Conservation (phyloP, 2,329 filamentous ascomycete species). For the Ascochyta viciae-villosae region DNA sequence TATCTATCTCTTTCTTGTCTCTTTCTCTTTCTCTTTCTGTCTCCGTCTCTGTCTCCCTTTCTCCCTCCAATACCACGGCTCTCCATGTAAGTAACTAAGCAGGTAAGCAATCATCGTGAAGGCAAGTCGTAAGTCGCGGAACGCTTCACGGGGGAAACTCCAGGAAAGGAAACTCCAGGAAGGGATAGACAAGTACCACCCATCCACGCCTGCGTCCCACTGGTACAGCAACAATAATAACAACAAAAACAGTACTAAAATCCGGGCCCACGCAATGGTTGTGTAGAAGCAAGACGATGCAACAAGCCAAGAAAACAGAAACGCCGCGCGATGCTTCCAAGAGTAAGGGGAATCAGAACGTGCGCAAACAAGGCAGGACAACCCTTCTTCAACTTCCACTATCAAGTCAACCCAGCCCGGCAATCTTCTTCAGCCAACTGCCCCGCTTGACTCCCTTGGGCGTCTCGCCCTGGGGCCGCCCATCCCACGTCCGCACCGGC, state of each 20-base stretch:
- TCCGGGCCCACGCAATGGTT: not conserved
- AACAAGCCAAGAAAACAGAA: slow-evolving; percentile 1
- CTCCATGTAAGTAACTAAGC: not conserved
- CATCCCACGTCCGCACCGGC: slow-evolving; percentile 51
- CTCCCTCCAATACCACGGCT: not conserved
- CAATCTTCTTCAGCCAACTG: slow-evolving; percentile 59
- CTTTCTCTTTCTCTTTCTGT: not conserved
- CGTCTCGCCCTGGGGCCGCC: slow-evolving; percentile 44
- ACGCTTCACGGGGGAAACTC: not conserved
- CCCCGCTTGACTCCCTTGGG: slow-evolving; percentile 47
- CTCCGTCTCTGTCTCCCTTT: not conserved
- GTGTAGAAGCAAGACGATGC: not conserved
- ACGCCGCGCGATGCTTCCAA: slow-evolving; percentile 20
- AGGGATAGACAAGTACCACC: not conserved
- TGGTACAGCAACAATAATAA: not conserved
- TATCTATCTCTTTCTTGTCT: slow-evolving; percentile 27
- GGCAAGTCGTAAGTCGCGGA: not conserved
- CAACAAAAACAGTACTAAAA: not conserved
- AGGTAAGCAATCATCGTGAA: not conserved
- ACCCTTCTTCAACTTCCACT: no score
- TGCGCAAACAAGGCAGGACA: no score
- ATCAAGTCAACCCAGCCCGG: slow-evolving; percentile 20
- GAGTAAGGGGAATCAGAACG: not conserved
- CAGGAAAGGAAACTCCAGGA: no score
- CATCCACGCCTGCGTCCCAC: not conserved